Evolutionary conservation across 2,329 filamentous ascomycete genomes (phyloP), one percentile per base, ranked within the genome.

Genomic region (Aureobasidium sp.): DNA sequence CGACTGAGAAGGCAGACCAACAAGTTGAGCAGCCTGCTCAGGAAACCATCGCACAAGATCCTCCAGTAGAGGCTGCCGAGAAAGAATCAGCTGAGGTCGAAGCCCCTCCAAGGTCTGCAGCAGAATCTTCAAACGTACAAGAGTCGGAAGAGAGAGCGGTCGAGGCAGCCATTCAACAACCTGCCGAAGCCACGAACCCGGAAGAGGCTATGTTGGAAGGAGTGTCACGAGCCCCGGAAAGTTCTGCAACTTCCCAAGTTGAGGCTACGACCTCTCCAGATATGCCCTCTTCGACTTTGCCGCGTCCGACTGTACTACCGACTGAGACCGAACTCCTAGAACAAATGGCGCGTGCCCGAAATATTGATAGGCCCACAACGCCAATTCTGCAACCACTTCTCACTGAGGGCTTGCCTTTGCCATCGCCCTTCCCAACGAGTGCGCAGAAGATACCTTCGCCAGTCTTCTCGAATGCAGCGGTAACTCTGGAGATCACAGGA

Each of bases 341-440:
- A n/a, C 47, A 47, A 8, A 40, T 51, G 21, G 43, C 33, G 35
- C 45, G 46, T 27, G 29, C 54, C 15, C 43, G 57, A 21, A 38
- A 35, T 27, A 47, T 60, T 3, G 55, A 57, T 31, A 50, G 65
- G 19, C 71, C 70, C 5, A 54, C 46, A 17, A 72, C 70, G 7
- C 71, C 71, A 8, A 63, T 68, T 40, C 62, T 73, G 15, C 63
- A 65, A 19, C 68, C 71, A 27, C 65, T 71, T 10, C 60, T 67
- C 19, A 67, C 66, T 11, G 66, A 67, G 11, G 64, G 61, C 11
- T 53, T 73, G 17, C 69, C 71, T 33, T 55, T 72, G n/a, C 70
- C 70, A 4, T 72, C 71, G 17, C 70, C 71, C 1, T 72, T 71
- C 51, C 69, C 70, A 27, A 62, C 58, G 1, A 60, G 58, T 42